Base-by-base conservation (phyloP, 257 asterid genomes). In the Nyctanthes arbortristis region DNA sequence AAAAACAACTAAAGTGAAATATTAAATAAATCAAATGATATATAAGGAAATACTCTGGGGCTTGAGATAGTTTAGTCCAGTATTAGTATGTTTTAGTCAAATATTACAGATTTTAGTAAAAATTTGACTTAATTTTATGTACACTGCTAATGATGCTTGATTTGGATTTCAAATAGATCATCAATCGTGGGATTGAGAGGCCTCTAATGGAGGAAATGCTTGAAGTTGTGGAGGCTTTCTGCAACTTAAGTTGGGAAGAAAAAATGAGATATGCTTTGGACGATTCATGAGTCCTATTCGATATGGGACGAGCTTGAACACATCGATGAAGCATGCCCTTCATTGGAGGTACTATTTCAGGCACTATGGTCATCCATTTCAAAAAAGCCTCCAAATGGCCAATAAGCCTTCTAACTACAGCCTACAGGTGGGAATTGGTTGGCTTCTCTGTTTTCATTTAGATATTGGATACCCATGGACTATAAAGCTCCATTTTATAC, bases 311-410 rank as follows among this genome's bases (percentile, higher is more conserved):
- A 87, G 91, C 58, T 77, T 87, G 79, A 85, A 81, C 71, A 75
- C 91, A 0, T 66, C 82, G n/a, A n/a, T 63, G 62, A 76, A 70
- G 31, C 84, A 81, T 54, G 1, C 25, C 13, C 85, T 77, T 55
- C 84, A 83, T 52, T 87, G 94, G 94, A 87, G 94, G 65, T 89
- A 87, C 65, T 87, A 43, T 34, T 72, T 85, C 61, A 83, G 91
- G 61, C 91, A 83, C 63, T 85, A 79, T 69, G 89, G 84, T 6
- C 82, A 78, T 59, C 89, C 86, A 16, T 45, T 66, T 69, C 31
- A 79, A 2, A 32, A 81, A 3, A 76, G 9, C 71, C 45, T 79
- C 65, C 78, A 83, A 31, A 3, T 87, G 88, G 88, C 91, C 91
- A 3, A 60, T 7, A 72, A 77, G 56, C 88, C 91, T 5, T 73